phyloP scores from a whole-genome alignment of 495 filamentous ascomycete genomes.

The Eremomyces bilateralis region DNA sequence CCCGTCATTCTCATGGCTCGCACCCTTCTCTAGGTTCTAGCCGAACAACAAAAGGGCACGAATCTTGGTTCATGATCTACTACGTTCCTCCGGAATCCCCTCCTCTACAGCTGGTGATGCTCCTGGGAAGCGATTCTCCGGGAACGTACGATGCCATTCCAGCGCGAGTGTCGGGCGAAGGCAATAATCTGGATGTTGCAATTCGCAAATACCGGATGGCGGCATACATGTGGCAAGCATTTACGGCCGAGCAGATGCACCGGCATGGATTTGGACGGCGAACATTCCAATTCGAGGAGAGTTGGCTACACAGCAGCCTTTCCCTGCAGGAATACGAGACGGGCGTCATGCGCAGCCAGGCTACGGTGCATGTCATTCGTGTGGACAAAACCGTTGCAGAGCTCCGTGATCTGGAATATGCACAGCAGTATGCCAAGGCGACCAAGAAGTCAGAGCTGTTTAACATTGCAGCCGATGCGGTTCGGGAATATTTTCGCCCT shows the following conservation, averaged over 20 bases:
- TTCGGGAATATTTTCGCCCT: slow-evolving; percentile 51
- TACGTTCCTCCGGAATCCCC: slow-evolving; percentile 60
- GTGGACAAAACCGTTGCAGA: slow-evolving; percentile 67
- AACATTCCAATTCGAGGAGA: slow-evolving; percentile 76
- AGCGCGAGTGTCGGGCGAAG: slow-evolving; percentile 51
- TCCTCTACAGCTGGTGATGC: slow-evolving; percentile 64
- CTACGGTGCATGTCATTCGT: slow-evolving; percentile 65
- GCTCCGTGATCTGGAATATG: slow-evolving; percentile 51
- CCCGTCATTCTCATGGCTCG: slow-evolving; percentile 9
- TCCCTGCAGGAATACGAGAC: slow-evolving; percentile 44
- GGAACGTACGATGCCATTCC: slow-evolving; percentile 68
- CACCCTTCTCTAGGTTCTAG: slow-evolving; percentile 55
- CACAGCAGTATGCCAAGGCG: slow-evolving; percentile 57
- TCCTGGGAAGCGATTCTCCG: slow-evolving; percentile 73
- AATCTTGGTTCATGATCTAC: slow-evolving; percentile 57
- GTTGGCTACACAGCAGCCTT: slow-evolving; percentile 65
- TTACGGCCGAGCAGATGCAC: slow-evolving; percentile 86
- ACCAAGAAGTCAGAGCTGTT: slow-evolving; percentile 49
- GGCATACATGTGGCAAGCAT: slow-evolving; percentile 88
- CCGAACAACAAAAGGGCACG: slow-evolving; percentile 42
- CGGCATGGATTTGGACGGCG: slow-evolving; percentile 65
- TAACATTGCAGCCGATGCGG: slow-evolving; percentile 50
- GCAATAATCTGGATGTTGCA: slow-evolving; percentile 56
- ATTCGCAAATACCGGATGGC: slow-evolving; percentile 76
- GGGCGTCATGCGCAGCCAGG: slow-evolving; percentile 66